These are phyloP conservation scores for Gnaphalium uliginosum DNA, from an alignment of 129 eudicot species.

Conservation along the genomic window DNA sequence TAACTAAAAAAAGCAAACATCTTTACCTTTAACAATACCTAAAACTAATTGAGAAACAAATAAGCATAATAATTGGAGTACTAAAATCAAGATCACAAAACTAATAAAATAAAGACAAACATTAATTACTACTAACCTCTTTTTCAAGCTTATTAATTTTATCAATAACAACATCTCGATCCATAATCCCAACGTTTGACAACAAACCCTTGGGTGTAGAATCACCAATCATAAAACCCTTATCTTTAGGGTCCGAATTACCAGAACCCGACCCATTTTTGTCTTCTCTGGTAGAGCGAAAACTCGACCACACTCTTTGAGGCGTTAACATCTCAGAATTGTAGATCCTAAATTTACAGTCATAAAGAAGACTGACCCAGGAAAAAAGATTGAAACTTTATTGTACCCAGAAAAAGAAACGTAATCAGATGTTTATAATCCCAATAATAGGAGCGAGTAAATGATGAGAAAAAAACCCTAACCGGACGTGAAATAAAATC, in stretches of 20 bases:
- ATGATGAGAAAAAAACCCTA: slow-evolving; percentile 24
- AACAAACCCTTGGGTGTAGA: slow-evolving; percentile 42
- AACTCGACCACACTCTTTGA: slow-evolving; percentile 54
- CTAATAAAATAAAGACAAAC: slow-evolving; percentile 1
- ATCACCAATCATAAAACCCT: slow-evolving; percentile 45
- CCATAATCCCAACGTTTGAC: slow-evolving; percentile 37
- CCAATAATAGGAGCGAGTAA: neutral
- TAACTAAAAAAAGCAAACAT: neutral
- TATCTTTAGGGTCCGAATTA: slow-evolving; percentile 38
- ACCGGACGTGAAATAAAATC: slow-evolving; percentile 58
- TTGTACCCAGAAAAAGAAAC: slow-evolving; percentile 3
- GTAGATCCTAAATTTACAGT: slow-evolving; percentile 47
- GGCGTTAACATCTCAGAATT: slow-evolving; percentile 64
- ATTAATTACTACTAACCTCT: slow-evolving; percentile 52
- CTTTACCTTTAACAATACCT: slow-evolving; percentile 18
- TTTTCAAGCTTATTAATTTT: slow-evolving; percentile 62
- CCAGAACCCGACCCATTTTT: slow-evolving; percentile 46
- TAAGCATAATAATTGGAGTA: slow-evolving; percentile 5
- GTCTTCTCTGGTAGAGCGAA: slow-evolving; percentile 55
- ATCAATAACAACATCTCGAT: slow-evolving; percentile 36
- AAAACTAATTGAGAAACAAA: slow-evolving; percentile 26
- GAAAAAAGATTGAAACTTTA: slow-evolving; percentile 16
- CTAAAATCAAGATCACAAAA: slow-evolving; percentile 24
- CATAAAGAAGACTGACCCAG: slow-evolving; percentile 35
- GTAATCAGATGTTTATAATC: slow-evolving; percentile 26